Evolutionary conservation across 352 stramenopile species (phyloP).

Genomic region (Globisporangium solare): DNA sequence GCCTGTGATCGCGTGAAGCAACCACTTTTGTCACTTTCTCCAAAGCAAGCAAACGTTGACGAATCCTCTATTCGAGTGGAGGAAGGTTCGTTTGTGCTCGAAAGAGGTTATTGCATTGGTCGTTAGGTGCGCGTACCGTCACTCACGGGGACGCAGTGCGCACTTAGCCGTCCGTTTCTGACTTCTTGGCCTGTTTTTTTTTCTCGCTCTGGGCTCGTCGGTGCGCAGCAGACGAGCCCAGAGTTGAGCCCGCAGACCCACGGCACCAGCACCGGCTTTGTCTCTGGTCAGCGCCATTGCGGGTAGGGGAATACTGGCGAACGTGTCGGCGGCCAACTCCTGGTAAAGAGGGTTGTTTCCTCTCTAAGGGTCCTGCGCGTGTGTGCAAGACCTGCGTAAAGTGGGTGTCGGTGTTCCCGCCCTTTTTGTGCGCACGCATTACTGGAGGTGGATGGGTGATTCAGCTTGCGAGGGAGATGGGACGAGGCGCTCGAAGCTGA

Average conservation of each 20-base stretch:
- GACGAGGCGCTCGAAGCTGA: too few species aligned
- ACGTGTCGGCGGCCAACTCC: background rate
- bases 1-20: background rate
- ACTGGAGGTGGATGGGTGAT: background rate
- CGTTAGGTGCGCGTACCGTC: conserved; percentile 2
- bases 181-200: conserved; percentile 7
- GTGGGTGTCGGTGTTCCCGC: background rate
- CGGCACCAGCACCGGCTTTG: background rate
- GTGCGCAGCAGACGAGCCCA: background rate
- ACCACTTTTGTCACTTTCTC: background rate
- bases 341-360: background rate
- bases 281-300: background rate
- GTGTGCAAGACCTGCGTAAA: background rate
- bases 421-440: background rate
- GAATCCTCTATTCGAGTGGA: background rate
- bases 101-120: too few species aligned
- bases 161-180: background rate
- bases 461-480: background rate
- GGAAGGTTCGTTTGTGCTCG: too few species aligned
- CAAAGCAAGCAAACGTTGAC: conserved; percentile 12
- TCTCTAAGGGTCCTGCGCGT: background rate
- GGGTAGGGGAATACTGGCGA: conserved; percentile 4
- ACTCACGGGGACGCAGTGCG: background rate
- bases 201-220: background rate
- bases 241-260: background rate